Conservation (phyloP, 2,329 filamentous ascomycete genomes). For the Stachybotrys chartarum region DNA sequence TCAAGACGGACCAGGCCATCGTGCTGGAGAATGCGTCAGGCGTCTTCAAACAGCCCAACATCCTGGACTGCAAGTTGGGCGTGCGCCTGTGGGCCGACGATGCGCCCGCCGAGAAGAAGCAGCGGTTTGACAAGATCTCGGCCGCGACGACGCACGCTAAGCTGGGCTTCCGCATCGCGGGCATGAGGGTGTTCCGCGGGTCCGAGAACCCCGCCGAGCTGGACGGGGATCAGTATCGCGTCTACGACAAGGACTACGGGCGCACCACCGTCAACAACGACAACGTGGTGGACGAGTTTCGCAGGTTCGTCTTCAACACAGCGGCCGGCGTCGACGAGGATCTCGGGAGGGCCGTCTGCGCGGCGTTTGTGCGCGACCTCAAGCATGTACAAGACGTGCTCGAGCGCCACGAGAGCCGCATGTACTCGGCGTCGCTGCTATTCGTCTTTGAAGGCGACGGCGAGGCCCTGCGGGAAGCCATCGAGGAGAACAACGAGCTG, state of each 20-base stretch:
- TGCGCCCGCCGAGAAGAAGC: conserved; percentile 50
- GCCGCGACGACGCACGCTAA: conserved; percentile 52
- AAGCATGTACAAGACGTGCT: conserved; percentile 45
- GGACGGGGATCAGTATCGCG: conserved; percentile 46
- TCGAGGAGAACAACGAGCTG: conserved; percentile 46
- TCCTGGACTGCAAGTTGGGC: conserved; percentile 90
- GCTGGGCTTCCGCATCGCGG: conserved; percentile 56
- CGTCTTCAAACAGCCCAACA: conserved; percentile 78
- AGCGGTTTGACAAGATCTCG: conserved; percentile 53
- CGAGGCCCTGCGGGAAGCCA: conserved; percentile 40
- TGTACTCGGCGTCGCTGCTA: conserved; percentile 56
- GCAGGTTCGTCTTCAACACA: conserved; percentile 51
- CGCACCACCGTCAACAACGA: conserved; percentile 41
- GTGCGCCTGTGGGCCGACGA: conserved; percentile 78
- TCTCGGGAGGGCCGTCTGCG: conserved; percentile 47
- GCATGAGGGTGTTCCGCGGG: conserved; percentile 58
- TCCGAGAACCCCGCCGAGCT: conserved; percentile 42
- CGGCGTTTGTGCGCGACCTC: conserved; percentile 47
- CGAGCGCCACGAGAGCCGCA: conserved; percentile 50
- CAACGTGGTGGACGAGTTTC: conserved; percentile 48
- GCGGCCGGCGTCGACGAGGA: conserved; percentile 52
- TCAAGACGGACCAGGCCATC: conserved; percentile 72
- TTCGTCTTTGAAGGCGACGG: conserved; percentile 61
- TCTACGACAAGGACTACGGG: conserved; percentile 59
- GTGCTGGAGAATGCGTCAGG: conserved; percentile 79